Conservation (phyloP, 495 filamentous ascomycete genomes). For the Aspergillus ellipticus region DNA sequence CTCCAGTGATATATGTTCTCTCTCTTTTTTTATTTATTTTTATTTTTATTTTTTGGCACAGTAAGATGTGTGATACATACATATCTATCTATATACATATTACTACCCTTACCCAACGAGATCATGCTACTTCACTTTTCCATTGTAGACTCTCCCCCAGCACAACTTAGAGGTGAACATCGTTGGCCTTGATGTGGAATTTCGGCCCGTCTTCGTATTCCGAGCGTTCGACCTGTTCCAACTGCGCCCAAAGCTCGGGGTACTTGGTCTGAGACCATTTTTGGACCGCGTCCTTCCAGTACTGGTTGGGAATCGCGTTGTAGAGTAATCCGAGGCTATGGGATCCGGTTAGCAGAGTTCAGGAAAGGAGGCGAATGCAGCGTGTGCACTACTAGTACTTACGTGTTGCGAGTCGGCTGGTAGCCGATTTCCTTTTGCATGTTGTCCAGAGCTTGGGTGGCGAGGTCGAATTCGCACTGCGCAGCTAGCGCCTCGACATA, state of each 20-base stretch:
- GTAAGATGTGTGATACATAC: background rate
- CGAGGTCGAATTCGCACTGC: conserved; percentile 62
- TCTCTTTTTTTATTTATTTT: too few relatives aligned
- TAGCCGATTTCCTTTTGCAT: conserved; percentile 63
- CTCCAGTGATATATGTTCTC: too few relatives aligned
- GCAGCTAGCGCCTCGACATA: conserved; percentile 74
- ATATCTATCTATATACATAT: too few relatives aligned
- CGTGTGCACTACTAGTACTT: conserved; percentile 36
- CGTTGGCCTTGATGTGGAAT: conserved; percentile 24
- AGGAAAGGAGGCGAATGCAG: background rate
- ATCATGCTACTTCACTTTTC: too few relatives aligned
- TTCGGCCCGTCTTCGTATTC: conserved; percentile 37
- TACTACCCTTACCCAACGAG: too few relatives aligned
- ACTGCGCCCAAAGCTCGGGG: conserved; percentile 61
- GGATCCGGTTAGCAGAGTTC: conserved; percentile 16
- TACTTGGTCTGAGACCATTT: conserved; percentile 66
- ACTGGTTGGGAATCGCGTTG: conserved; percentile 59
- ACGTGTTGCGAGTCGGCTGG: conserved; percentile 65
- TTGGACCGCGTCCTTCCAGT: conserved; percentile 63
- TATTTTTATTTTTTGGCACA: too few relatives aligned
- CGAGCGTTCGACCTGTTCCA: conserved; percentile 37
- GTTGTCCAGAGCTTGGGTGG: conserved; percentile 56
- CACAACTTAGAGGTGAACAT: conserved; percentile 4
- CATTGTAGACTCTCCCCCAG: too few relatives aligned
- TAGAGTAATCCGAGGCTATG: conserved; percentile 66